Percentiles rank a stretch among this genome's conserved stretches.
phyloP scores from a whole-genome alignment of 1,284 basidiomycete genomes.

The Malassezia furfur region DNA sequence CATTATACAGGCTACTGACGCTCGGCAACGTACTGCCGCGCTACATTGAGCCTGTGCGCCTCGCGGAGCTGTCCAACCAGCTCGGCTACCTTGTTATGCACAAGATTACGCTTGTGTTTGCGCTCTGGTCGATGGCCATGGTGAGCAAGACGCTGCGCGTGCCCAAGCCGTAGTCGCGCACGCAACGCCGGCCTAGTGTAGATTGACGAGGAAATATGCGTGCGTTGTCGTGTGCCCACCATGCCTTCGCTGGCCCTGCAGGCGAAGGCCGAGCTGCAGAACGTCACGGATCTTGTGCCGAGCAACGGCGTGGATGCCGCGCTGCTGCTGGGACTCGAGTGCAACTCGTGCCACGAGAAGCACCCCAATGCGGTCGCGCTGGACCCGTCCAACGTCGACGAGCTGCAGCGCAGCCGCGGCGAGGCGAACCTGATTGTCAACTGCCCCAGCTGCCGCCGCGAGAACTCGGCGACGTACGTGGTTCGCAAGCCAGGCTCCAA shows the following conservation, averaged over 20 bases:
- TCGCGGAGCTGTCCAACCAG: slow-evolving; percentile 10
- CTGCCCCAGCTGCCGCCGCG: slow-evolving; percentile 21
- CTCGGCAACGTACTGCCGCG: slow-evolving; percentile 2
- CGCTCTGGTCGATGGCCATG: slow-evolving; percentile 40
- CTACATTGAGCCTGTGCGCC: neutral
- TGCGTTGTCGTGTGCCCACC: slow-evolving; percentile 15
- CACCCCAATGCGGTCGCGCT: slow-evolving; percentile 38
- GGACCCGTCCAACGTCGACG: slow-evolving; percentile 25
- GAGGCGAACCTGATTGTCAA: slow-evolving; percentile 38
- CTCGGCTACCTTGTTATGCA: slow-evolving; percentile 29
- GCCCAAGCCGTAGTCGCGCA: slow-evolving; percentile 36
- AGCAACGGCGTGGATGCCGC: slow-evolving; percentile 29
- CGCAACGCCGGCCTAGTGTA: no score
- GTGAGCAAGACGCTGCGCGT: slow-evolving; percentile 44
- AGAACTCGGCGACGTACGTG: slow-evolving; percentile 14
- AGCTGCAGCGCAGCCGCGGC: slow-evolving; percentile 36
- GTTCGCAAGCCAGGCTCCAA: slow-evolving; percentile 7
- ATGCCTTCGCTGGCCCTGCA: slow-evolving; percentile 31
- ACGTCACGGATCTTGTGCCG: slow-evolving; percentile 33
- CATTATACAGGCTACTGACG: slow-evolving; percentile 15
- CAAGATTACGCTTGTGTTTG: slow-evolving; percentile 34
- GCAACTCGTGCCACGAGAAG: slow-evolving; percentile 41
- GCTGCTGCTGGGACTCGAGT: slow-evolving; percentile 35
- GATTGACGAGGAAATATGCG: no score
- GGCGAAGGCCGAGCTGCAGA: slow-evolving; percentile 34